Percentiles rank a stretch among this genome's conserved stretches.
phyloP scores from a whole-genome alignment of 306 rosid species.

The Pyrus communis region DNA sequence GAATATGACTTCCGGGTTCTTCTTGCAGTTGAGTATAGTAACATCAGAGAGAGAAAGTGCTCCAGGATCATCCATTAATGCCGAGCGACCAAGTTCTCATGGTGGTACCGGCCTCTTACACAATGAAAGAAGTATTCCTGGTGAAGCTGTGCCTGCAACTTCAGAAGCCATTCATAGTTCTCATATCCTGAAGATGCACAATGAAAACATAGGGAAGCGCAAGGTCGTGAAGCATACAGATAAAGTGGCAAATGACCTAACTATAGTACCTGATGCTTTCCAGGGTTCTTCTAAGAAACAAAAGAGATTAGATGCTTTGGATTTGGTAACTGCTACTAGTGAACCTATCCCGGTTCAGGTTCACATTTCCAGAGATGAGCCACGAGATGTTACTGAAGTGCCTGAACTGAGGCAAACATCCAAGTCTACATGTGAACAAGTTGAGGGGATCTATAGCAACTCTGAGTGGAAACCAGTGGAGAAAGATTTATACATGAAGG shows the following conservation, averaged over 20 bases:
- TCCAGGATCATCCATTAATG: slow-evolving; percentile 29
- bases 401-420: slow-evolving; percentile 31
- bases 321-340: slow-evolving; percentile 32
- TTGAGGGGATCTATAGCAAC: slow-evolving; percentile 28
- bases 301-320: slow-evolving; percentile 44
- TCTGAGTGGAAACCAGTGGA: slow-evolving; percentile 79
- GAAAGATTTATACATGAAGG: slow-evolving; percentile 83
- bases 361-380: slow-evolving; percentile 27
- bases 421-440: slow-evolving; percentile 25
- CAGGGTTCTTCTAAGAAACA: slow-evolving; percentile 48
- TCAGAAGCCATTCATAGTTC: slow-evolving; percentile 33
- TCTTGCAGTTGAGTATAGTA: slow-evolving; percentile 36
- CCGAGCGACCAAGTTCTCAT: slow-evolving; percentile 35
- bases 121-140: slow-evolving; percentile 26
- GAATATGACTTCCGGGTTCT: slow-evolving; percentile 18
- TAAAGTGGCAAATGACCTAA: slow-evolving; percentile 21
- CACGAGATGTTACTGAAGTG: slow-evolving; percentile 26
- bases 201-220: slow-evolving; percentile 45
- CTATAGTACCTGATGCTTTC: slow-evolving; percentile 33
- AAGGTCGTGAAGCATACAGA: slow-evolving; percentile 35
- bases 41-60: slow-evolving; percentile 26
- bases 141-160: slow-evolving; percentile 5
- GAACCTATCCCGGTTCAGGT: slow-evolving; percentile 26
- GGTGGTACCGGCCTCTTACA: slow-evolving; percentile 13
- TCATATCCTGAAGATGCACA: slow-evolving; percentile 15